Evolutionary conservation across 2,329 filamentous ascomycete species (phyloP).

Genomic region (Penicillium thymicola): DNA sequence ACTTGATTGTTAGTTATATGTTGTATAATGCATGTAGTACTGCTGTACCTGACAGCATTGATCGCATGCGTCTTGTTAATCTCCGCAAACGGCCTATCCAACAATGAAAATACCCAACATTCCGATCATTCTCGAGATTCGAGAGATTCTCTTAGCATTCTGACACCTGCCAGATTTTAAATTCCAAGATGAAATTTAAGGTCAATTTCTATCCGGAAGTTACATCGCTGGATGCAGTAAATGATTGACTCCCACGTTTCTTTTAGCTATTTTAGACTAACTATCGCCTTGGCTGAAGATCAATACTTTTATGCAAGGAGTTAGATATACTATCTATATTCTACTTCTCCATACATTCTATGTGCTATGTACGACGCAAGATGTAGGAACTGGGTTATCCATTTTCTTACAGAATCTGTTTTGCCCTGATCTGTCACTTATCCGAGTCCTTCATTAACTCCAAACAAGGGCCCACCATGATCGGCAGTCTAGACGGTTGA

Average conservation of each 20-base stretch:
- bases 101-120: not conserved
- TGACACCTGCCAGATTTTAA: not conserved
- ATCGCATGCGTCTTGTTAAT: not conserved
- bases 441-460: constrained; percentile 4
- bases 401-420: not conserved
- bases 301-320: not conserved
- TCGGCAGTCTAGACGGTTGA: not conserved
- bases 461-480: constrained; percentile 9
- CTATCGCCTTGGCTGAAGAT: not conserved
- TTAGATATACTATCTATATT: not conserved
- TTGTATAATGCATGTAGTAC: not conserved
- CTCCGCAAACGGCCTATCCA: not conserved
- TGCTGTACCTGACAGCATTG: not conserved
- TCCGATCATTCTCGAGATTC: not conserved
- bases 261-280: not conserved
- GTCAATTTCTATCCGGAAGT: not conserved
- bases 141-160: not conserved
- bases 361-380: not conserved
- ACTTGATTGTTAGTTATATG: not conserved
- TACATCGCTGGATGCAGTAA: not conserved
- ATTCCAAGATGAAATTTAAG: not conserved
- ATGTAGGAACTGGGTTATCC: not conserved
- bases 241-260: not conserved
- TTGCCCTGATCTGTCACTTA: not conserved
- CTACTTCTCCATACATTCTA: not conserved